Conservation (phyloP, 441 rosid genomes). For the Gossypium schwendimanii region DNA sequence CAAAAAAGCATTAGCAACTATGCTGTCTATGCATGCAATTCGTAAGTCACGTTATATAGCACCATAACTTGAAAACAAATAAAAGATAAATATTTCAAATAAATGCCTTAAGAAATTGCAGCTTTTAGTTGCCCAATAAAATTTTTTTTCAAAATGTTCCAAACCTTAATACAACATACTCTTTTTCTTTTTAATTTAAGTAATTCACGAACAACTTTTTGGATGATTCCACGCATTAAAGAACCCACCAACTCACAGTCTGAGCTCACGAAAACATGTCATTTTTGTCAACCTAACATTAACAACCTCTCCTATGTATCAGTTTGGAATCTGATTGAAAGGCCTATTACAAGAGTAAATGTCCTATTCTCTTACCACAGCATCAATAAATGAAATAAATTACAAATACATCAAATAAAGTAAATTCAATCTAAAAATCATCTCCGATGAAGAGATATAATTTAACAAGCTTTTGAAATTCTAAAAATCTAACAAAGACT, state of each 20-base stretch:
- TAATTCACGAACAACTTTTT: neutral
- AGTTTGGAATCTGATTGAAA: neutral
- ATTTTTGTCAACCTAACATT: neutral
- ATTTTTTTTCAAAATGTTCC: neutral
- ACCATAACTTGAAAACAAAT: neutral
- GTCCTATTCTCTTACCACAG: neutral
- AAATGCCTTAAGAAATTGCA: neutral
- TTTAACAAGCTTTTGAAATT: neutral
- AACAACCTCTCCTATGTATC: neutral
- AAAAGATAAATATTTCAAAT: neutral
- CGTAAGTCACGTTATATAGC: neutral
- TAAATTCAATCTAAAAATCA: neutral
- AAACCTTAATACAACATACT: neutral
- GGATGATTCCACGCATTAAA: neutral
- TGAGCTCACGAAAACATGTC: conserved; percentile 5
- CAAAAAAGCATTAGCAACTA: neutral
- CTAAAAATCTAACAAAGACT: neutral
- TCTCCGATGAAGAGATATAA: neutral
- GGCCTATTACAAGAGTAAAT: neutral
- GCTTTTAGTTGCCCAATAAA: neutral
- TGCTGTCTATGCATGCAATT: neutral
- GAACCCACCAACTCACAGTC: neutral
- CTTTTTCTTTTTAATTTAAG: neutral
- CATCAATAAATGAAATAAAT: neutral
- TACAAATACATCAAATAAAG: neutral